Evolutionary conservation across 306 rosid genomes (phyloP), one percentile per base, ranked within the genome.

Genomic region (Abrus precatorius): DNA sequence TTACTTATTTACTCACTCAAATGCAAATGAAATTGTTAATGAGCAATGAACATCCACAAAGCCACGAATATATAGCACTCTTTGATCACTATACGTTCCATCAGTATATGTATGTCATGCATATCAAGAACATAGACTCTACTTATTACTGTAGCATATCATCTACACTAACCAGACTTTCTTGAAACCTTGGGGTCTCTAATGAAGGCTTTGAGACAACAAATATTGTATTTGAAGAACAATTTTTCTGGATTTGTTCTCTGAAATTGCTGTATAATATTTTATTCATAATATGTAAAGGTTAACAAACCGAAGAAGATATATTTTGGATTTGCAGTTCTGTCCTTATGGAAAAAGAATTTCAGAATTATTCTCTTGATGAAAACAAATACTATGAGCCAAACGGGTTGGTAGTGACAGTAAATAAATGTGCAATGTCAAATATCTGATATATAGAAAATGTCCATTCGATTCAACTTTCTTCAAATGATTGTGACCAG

Each of bases 401-500:
- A 36, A 36, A 36, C 40, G 4, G 40, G 40, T 36, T 36, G 40
- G 40, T 36, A 36, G 40, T 2, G 40, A 4, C 40, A 36, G 40
- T 2, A 36, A 36, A 36, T 36, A 4, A 36, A 20, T 20, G 40
- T 36, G 40, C 40, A 2, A 36, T 36, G 3, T 29, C 33, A 64
- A 64, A 64, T 64, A 14, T 63, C 69, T 38, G 69, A 38, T 64
- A n/a, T 64, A 2, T 64, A 38, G 48, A 64, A 64, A 64, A 65
- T 65, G 71, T 65, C 13, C 71, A 40, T 40, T 33, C 8, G 33
- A 14, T 65, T 65, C 52, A 41, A 65, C 28, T 64, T 36, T 40
- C 71, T 6, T 65, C 33, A 41, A 20, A 65, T 20, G 71, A 41
- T 65, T 20, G 71, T 40, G 70, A 64, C 70, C 47, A 40, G 30